Evolutionary conservation across 2,329 filamentous ascomycete genomes (phyloP), one percentile per base, ranked within the genome.

Genomic region (Shiraia sp.): DNA sequence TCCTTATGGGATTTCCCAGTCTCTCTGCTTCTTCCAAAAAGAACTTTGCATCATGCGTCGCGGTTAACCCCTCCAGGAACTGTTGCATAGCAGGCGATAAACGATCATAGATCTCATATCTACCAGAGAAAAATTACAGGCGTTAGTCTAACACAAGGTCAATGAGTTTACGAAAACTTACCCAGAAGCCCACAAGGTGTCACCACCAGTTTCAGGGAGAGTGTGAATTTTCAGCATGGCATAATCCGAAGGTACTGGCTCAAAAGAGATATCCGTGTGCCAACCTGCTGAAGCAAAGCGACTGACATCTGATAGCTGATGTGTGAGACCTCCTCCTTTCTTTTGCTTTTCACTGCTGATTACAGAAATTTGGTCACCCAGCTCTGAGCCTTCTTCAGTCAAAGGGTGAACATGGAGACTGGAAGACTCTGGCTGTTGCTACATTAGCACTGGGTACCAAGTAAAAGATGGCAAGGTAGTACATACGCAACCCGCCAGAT

Each of bases 401-500:
- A 65, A 35, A 10, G 61, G 61, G 24, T 65, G 61, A 7, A 61
- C 47, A 14, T 65, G 61, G 8, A 65, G 54, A 14, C 36, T 42
- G 2, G 61, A 65, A n/a, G 58, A 55, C 35, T 50, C 39, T 12
- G 61, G 61, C 58, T 61, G 14, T n/a, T n/a, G n/a, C n/a, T 6
- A 7, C 4, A n/a, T 1, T 9, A 31, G 56, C 34, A 59, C 46
- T 31, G 6, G 6, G 22, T 12, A 7, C 12, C 8, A 22, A 10
- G 2, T 17, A 10, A 19, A 19, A 13, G 15, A 19, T 4, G 14
- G 9, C 4, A 12, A 15, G 6, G 12, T 14, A 26, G 29, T n/a
- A 83, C 44, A 79, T 81, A 59, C 57, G 27, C 59, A 61, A 29
- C 82, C 82, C 1, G 77, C 74, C 8, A 86, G 71, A 53, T 80